Evolutionary conservation across 75 land plant species (phyloP).

Genomic region (Selaginella tamariscina): DNA sequence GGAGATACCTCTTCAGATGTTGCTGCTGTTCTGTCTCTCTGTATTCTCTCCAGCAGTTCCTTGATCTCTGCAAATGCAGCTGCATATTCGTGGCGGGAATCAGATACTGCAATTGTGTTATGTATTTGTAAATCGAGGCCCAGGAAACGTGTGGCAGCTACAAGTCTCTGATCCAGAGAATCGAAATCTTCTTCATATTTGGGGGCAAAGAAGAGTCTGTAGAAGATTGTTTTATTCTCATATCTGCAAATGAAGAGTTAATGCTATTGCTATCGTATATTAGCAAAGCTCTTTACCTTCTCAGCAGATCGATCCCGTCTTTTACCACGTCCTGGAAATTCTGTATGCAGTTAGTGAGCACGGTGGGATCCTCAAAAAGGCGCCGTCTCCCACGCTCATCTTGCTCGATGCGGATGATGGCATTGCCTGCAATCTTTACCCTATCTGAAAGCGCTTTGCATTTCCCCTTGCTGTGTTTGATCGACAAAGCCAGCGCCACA

Average conservation of each 20-base stretch:
- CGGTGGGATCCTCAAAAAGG: not conserved
- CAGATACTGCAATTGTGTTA: not conserved
- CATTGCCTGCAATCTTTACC: not conserved
- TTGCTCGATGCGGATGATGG: not conserved
- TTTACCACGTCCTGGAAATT: not conserved
- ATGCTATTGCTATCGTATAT: no score
- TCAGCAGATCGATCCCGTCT: not conserved
- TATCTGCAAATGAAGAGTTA: no score
- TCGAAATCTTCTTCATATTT: not conserved
- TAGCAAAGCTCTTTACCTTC: not conserved
- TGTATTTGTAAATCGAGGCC: not conserved
- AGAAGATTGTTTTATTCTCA: not conserved
- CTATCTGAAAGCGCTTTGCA: not conserved
- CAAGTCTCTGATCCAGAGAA: not conserved
- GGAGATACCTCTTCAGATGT: no score
- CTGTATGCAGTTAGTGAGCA: no score
- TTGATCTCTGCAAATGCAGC: not conserved
- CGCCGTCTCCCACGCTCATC: not conserved
- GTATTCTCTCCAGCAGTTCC: not conserved
- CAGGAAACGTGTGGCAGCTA: not conserved
- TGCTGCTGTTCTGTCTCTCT: no score
- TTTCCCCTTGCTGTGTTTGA: not conserved
- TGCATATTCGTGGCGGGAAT: not conserved
- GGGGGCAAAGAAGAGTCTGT: not conserved
- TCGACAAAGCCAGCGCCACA: not conserved